A percentile compares a stretch with the other conserved stretches of the same genome.
phyloP scores from a whole-genome alignment of 2,329 filamentous ascomycete genomes.

The Penicillium glabrum region DNA sequence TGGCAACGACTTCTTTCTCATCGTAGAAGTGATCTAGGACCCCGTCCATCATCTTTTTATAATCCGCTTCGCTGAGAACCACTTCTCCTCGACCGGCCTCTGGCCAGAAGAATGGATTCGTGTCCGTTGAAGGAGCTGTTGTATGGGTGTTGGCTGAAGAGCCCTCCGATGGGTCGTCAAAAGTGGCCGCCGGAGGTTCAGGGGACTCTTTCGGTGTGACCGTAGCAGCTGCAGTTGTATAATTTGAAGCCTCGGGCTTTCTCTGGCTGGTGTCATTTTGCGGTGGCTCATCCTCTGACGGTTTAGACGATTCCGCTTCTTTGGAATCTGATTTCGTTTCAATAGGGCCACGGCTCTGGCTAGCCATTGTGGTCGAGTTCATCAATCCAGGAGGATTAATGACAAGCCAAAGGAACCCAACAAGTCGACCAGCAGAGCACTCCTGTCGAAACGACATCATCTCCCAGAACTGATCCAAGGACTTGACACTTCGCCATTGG shows the following conservation, averaged over 20 bases:
- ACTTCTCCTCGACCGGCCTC: conserved; percentile 35
- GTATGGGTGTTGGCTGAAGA: not conserved
- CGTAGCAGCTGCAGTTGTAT: not conserved
- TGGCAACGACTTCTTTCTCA: conserved; percentile 36
- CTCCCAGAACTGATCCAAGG: conserved; percentile 94
- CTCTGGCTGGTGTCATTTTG: not conserved
- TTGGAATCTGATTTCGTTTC: not conserved
- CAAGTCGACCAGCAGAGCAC: conserved; percentile 86
- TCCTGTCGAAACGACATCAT: conserved; percentile 97
- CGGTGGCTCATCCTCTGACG: not conserved
- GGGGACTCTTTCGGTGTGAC: not conserved
- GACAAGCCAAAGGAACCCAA: conserved; percentile 93
- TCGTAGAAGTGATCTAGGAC: conserved; percentile 46
- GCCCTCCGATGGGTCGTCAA: not conserved
- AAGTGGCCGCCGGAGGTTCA: not conserved
- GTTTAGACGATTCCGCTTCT: not conserved
- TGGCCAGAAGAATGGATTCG: conserved; percentile 36
- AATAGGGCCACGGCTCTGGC: conserved; percentile 14
- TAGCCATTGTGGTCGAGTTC: conserved; percentile 36
- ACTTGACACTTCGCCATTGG: conserved; percentile 79
- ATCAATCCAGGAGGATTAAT: conserved; percentile 62
- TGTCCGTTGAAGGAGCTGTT: conserved; percentile 5
- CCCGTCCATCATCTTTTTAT: conserved; percentile 40
- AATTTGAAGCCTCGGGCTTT: not conserved
- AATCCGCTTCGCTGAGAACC: conserved; percentile 40